Evolutionary conservation across 257 asterid genomes (phyloP), one percentile per base, ranked within the genome.

Genomic region (Echium plantagineum): DNA sequence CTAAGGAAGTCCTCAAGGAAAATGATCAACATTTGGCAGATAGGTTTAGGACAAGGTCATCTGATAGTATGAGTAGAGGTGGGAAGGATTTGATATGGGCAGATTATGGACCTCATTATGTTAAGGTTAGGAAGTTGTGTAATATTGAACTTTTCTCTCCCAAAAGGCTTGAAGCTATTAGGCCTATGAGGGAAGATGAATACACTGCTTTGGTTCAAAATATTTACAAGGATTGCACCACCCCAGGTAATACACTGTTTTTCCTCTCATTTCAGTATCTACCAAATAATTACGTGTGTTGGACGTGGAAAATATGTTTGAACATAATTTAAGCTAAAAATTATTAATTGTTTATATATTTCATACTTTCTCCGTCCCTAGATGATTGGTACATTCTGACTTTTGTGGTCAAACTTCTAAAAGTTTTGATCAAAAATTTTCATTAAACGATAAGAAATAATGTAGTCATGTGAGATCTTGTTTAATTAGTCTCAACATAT

Each of bases 1-100:
- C 85, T 0, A 79, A 79, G 21, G 74, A 79, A 57, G 85, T 79
- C 6, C 47, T 79, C 24, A 79, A 79, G 22, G 85, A 79, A 54
- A 73, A 79, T 22, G 85, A 79, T n/a, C 68, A 59, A 55, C 75
- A 67, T 60, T 64, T 79, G 52, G 85, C 85, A 5, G 47, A 76
- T 59, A 47, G 85, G 67, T 72, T 75, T 69, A 64, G 85, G 68
- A 79, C 77, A 0, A 61, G 55, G 16, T 52, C 57, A 10, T 17
- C 57, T 52, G 0, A 0, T 52, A 16, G 10, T 0, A 16, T 52
- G 19, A 52, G 57, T 52, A 52, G 57, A 16, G 57, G 22, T 52
- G 57, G 57, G 17, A 52, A 8, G 22, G 57, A 52, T 52, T 20
- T 52, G 19, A 52, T 52, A 1, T 52, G 57, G 57, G 57, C 57